phyloP scores from a whole-genome alignment of 2,329 filamentous ascomycete species.

The Akanthomyces muscarius region DNA sequence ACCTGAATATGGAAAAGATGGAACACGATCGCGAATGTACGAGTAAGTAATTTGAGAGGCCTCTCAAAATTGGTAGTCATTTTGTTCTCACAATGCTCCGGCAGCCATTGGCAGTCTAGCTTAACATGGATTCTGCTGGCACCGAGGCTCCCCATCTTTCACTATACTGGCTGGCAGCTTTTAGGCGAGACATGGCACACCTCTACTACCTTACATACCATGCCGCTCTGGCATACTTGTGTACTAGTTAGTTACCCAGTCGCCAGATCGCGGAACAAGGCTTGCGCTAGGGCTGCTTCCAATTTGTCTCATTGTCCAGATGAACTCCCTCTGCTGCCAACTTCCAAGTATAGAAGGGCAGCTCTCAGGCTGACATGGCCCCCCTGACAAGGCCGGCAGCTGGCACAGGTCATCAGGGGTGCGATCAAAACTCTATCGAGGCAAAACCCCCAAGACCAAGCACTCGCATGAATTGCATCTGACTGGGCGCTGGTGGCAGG shows the following conservation, averaged over 20 bases:
- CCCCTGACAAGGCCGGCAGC: not conserved
- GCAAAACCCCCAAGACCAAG: not conserved
- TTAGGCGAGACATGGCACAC: not conserved
- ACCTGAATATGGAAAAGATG: not conserved
- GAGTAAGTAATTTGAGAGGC: not conserved
- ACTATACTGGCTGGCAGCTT: not conserved
- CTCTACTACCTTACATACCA: too few relatives aligned
- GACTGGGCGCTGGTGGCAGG: not conserved
- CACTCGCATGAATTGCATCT: slow-evolving; percentile 2
- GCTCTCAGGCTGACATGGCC: not conserved
- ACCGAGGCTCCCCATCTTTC: not conserved
- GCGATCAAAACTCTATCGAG: not conserved
- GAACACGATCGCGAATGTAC: not conserved
- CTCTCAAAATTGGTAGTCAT: not conserved
- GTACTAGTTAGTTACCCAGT: too few relatives aligned
- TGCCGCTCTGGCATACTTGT: not conserved
- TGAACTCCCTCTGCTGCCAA: not conserved
- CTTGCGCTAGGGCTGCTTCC: too few relatives aligned
- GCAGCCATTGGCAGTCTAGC: too few relatives aligned
- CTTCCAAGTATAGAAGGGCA: not conserved
- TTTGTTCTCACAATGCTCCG: not conserved
- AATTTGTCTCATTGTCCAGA: not conserved
- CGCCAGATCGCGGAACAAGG: too few relatives aligned
- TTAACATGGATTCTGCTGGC: not conserved
- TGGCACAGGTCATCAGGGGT: not conserved